Evolutionary conservation across 2,329 filamentous ascomycete species (phyloP), one percentile per base, ranked within the genome.

Genomic region (Sphaerulina populicola): DNA sequence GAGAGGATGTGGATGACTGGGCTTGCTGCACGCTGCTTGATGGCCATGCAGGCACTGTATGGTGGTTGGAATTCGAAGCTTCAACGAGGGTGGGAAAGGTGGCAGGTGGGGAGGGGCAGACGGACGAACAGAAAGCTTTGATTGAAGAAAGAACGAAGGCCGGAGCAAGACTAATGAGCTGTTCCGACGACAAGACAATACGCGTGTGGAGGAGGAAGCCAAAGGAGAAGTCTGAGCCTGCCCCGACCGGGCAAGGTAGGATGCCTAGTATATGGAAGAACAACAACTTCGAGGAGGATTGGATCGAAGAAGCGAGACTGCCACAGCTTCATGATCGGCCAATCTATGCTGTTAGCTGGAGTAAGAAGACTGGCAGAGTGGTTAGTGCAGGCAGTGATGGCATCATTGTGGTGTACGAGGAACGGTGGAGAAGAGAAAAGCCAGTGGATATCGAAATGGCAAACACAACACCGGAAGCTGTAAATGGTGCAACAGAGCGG

Each of bases 1-100:
- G 86, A 42, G 90, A 95, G 72, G 91, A 96, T 68, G 77, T 80
- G 33, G 91, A 96, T 64, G 91, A 97, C 67, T 98, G 93, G 93
- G 85, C 85, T 9, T 94, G 91, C 64, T 86, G 95, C 27, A 80
- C 85, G 8, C 80, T 89, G 41, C 74, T 97, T 23, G 80, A 85
- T 60, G 89, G 86, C 0, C 91, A 97, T 66, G 73, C 72, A 27
- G 86, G 85, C 2, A 98, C 93, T 2, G 90, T 97, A 9, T 98
- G 93, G 93, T 86, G 82, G 58, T 67, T 96, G 11, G 83, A 90
- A 49, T 83, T 81, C 68, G 80, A 83, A 60, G 70, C 69, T 1
- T 62, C 65, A 12, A 71, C 72, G 14, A 71, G 64, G 6, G 55
- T 57, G 7, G 52, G 58, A 2, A 49, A 62, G 15, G 62, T 57